Evolutionary conservation across 2,329 filamentous ascomycete species (phyloP).

Genomic region (Monosporascus ibericus): DNA sequence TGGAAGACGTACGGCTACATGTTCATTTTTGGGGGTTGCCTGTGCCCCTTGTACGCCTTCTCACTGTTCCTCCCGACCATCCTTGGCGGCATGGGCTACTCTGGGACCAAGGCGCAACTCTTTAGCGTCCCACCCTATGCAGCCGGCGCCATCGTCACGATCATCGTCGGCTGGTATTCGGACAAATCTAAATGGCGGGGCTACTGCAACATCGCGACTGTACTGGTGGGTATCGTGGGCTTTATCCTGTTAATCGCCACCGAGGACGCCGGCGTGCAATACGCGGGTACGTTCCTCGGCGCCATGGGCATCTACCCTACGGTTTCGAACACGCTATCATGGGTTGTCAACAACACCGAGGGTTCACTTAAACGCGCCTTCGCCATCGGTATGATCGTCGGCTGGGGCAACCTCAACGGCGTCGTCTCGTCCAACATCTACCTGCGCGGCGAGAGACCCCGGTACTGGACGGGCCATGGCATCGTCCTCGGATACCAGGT

Average conservation of each 20-base stretch:
- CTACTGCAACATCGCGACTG: constrained; percentile 70
- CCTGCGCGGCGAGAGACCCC: constrained; percentile 44
- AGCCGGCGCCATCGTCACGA: constrained; percentile 61
- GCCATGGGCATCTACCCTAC: constrained; percentile 85
- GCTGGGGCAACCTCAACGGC: constrained; percentile 89
- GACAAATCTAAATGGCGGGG: constrained; percentile 70
- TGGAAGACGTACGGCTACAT: constrained; percentile 79
- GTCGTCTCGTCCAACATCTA: constrained; percentile 82
- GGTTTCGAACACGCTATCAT: constrained; percentile 81
- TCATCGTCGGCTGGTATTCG: constrained; percentile 66
- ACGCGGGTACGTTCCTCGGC: constrained; percentile 77
- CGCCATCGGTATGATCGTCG: constrained; percentile 81
- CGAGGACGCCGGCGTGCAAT: constrained; percentile 60
- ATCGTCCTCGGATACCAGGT: constrained; percentile 69
- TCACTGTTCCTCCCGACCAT: constrained; percentile 76
- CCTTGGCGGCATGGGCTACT: constrained; percentile 48
- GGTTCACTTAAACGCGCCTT: constrained; percentile 89
- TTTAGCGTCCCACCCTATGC: constrained; percentile 73
- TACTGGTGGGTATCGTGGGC: constrained; percentile 65
- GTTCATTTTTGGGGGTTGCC: constrained; percentile 70
- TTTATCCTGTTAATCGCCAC: constrained; percentile 74
- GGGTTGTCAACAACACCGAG: constrained; percentile 84
- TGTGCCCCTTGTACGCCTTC: constrained; percentile 69
- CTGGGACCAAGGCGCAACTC: constrained; percentile 50
- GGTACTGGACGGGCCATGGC: constrained; percentile 68